Evolutionary conservation across 75 land plant genomes (phyloP).

Genomic region (Cunninghamia lanceolata): DNA sequence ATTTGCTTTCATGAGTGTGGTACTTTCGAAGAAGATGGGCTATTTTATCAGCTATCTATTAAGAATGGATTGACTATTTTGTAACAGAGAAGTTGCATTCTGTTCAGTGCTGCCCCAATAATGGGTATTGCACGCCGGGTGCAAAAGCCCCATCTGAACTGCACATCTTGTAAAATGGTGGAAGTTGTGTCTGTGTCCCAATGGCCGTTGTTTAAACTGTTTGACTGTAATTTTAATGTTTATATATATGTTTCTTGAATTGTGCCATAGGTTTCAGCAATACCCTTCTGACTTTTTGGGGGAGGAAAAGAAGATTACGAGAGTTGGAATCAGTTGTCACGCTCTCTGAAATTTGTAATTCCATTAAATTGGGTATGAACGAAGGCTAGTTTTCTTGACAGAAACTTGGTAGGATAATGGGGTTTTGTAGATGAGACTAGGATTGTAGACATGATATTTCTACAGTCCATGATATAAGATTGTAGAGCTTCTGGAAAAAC

Average conservation of each 20-base stretch:
- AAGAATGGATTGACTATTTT: too few species aligned
- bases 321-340: too few species aligned
- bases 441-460: too few species aligned
- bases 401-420: too few species aligned
- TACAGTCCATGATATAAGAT: too few species aligned
- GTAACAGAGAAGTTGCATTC: neutral
- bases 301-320: neutral
- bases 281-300: neutral
- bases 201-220: too few species aligned
- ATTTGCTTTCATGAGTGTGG: neutral
- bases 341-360: too few species aligned
- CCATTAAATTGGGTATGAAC: too few species aligned
- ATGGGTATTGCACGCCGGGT: neutral
- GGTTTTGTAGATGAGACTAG: too few species aligned
- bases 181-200: neutral
- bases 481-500: too few species aligned
- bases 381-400: too few species aligned
- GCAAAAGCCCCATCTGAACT: neutral
- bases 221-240: neutral
- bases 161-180: neutral
- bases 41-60: neutral
- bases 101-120: neutral
- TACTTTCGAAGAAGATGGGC: neutral
- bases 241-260: too few species aligned
- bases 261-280: neutral